These are phyloP conservation scores for Tremella mesenterica DNA, from an alignment of 768 basidiomycete genomes.

Conservation along the genomic window DNA sequence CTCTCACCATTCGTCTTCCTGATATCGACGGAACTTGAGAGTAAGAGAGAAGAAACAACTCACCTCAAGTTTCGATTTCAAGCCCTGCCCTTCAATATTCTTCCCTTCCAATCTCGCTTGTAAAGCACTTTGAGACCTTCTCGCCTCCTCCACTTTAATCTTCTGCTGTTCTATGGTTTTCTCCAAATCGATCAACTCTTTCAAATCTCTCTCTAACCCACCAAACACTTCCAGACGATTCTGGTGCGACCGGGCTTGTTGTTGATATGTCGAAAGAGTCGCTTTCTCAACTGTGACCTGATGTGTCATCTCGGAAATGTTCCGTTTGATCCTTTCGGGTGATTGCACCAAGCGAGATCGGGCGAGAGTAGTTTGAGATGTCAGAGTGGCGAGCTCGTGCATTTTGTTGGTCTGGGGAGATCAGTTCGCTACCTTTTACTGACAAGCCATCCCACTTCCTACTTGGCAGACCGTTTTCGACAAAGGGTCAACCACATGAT, in stretches of 20 bases:
- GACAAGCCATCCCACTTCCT: too few relatives aligned
- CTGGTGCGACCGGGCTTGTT: slow-evolving; percentile 68
- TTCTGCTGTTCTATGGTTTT: slow-evolving; percentile 25
- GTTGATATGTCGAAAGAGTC: slow-evolving; percentile 57
- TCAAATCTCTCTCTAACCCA: slow-evolving; percentile 57
- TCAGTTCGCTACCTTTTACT: too few relatives aligned
- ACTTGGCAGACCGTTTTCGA: too few relatives aligned
- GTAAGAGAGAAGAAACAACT: slow-evolving; percentile 11
- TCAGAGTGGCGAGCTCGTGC: slow-evolving; percentile 54
- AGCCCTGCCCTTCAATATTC: slow-evolving; percentile 63
- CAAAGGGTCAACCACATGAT: too few relatives aligned
- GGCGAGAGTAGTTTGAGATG: slow-evolving; percentile 58
- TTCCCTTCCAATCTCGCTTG: slow-evolving; percentile 57
- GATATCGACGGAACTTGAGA: background rate
- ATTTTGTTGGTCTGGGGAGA: slow-evolving; percentile 55
- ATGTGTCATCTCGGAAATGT: slow-evolving; percentile 65
- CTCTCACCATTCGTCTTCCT: too few relatives aligned
- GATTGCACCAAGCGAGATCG: slow-evolving; percentile 77
- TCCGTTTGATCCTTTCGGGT: slow-evolving; percentile 77
- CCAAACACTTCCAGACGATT: slow-evolving; percentile 62
- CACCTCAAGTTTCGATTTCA: slow-evolving; percentile 62
- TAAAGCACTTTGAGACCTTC: slow-evolving; percentile 67
- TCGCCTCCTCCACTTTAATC: slow-evolving; percentile 35
- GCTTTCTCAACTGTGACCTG: slow-evolving; percentile 65
- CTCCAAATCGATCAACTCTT: slow-evolving; percentile 29